phyloP scores from a whole-genome alignment of 805 yeast genomes.

The Saccharomycopsis malanga region DNA sequence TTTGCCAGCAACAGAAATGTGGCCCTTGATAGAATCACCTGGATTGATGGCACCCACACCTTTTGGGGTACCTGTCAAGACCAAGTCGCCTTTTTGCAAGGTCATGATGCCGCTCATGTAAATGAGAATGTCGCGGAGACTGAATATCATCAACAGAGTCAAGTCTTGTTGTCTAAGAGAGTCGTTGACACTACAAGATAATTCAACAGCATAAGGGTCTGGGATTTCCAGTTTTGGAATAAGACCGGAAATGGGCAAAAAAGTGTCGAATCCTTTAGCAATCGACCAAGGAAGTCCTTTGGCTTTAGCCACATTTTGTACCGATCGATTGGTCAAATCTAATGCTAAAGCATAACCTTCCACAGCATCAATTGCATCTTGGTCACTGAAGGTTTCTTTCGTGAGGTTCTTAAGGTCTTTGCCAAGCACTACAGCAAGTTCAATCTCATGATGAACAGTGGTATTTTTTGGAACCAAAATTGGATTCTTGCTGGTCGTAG shows the following conservation, averaged over 20 bases:
- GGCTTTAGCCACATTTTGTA: conserved; percentile 88
- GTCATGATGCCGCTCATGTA: conserved; percentile 88
- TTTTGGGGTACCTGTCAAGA: conserved; percentile 94
- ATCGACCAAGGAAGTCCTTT: conserved; percentile 96
- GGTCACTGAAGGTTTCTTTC: conserved; percentile 45
- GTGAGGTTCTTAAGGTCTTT: conserved; percentile 51
- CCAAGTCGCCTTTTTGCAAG: conserved; percentile 80
- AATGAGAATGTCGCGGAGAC: conserved; percentile 71
- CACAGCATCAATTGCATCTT: conserved; percentile 70
- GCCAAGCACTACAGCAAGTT: conserved; percentile 72
- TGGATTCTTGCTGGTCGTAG: conserved; percentile 39
- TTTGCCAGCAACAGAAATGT: conserved; percentile 48
- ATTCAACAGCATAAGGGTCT: conserved; percentile 65
- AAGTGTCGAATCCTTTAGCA: conserved; percentile 95
- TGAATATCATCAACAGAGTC: conserved; percentile 81
- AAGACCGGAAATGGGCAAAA: conserved; percentile 74
- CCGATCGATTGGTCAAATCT: conserved; percentile 93
- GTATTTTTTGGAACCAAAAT: conserved; percentile 78
- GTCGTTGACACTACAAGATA: conserved; percentile 57
- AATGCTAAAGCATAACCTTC: conserved; percentile 85
- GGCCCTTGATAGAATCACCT: conserved; percentile 72
- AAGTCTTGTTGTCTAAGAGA: conserved; percentile 62
- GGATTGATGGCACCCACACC: conserved; percentile 85
- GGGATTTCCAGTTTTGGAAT: conserved; percentile 60
- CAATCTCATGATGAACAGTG: conserved; percentile 86